Base-by-base conservation (phyloP, 164 flowering plant genomes). In the Saururus chinensis region DNA sequence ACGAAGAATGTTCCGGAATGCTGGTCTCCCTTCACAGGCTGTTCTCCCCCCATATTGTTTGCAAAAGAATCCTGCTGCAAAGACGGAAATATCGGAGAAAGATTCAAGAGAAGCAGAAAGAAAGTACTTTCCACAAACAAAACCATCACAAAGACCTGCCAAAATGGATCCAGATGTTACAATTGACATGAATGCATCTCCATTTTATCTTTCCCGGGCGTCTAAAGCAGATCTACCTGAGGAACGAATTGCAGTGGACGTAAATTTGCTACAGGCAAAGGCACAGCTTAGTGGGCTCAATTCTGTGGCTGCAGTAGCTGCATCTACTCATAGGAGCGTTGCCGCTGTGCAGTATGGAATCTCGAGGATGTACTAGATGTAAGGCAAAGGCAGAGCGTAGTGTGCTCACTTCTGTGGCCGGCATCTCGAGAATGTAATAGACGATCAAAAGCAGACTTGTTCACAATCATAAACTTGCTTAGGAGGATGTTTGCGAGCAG, bases 291-390 rank as follows among this genome's bases (percentile, higher is more conserved):
- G 77, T 40, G 82, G 77, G 6, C 71, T 81, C n/a, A 75, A 75
- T 60, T 73, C 73, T 21, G 77, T 74, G 8, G 75, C 84, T 0
- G 74, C 79, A 9, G 71, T 83, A 7, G 57, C 74, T 0, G 75
- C 73, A 1, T 79, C 87, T 49, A 71, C 82, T 53, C 84, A 82
- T 64, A 72, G 95, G 51, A 84, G 84, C 57, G 77, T 82, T 8
- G 89, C 86, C 16, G 53, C 84, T 53, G 79, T 87, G 68, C 89
- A 82, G 67, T 83, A 53, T 72, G 90, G 92, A 55, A 68, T 83
- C 81, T 68, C 87, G 19, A 82, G 81, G 53, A 85, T 88, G 92
- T 85, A 82, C 63, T 85, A 78, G 63, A n/a, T n/a, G n/a, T n/a
- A n/a, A n/a, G n/a, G n/a, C n/a, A n/a, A n/a, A n/a, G n/a, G n/a